These are phyloP conservation scores for Aulographum hederae DNA, from an alignment of 2,329 filamentous ascomycete species.

Conservation along the genomic window DNA sequence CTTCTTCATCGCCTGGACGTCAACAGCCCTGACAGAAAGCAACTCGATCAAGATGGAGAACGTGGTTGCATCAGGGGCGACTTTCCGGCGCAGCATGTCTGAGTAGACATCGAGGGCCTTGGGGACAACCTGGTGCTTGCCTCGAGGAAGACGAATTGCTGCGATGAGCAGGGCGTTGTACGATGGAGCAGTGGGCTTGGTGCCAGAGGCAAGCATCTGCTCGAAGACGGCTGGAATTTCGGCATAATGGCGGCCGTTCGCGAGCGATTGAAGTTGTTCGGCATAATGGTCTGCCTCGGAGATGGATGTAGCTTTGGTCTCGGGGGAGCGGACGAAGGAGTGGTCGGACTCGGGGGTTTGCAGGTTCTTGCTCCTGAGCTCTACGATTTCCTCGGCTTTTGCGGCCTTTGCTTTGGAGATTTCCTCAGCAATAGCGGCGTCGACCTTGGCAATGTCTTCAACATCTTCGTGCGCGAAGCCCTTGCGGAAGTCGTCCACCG, in stretches of 20 bases:
- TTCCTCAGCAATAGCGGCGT: slow-evolving; percentile 69
- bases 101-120: slow-evolving; percentile 91
- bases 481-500: slow-evolving; percentile 42
- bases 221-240: slow-evolving; percentile 88
- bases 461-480: slow-evolving; percentile 28
- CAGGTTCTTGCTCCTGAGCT: no score
- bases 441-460: slow-evolving; percentile 53
- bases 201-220: slow-evolving; percentile 65
- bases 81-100: slow-evolving; percentile 79
- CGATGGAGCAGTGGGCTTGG: slow-evolving; percentile 65
- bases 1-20: slow-evolving; percentile 56
- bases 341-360: slow-evolving; percentile 1
- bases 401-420: slow-evolving; percentile 16
- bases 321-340: slow-evolving; percentile 9
- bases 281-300: slow-evolving; percentile 51
- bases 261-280: slow-evolving; percentile 59
- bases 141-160: slow-evolving; percentile 62
- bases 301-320: slow-evolving; percentile 41
- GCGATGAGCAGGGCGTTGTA: slow-evolving; percentile 84
- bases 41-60: slow-evolving; percentile 77
- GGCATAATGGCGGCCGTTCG: slow-evolving; percentile 52
- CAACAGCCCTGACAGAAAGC: slow-evolving; percentile 61
- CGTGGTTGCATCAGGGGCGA: slow-evolving; percentile 66
- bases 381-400: slow-evolving; percentile 3
- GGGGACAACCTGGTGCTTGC: slow-evolving; percentile 68